phyloP scores from a whole-genome alignment of 495 filamentous ascomycete species.

The Penicillium flavigenum region DNA sequence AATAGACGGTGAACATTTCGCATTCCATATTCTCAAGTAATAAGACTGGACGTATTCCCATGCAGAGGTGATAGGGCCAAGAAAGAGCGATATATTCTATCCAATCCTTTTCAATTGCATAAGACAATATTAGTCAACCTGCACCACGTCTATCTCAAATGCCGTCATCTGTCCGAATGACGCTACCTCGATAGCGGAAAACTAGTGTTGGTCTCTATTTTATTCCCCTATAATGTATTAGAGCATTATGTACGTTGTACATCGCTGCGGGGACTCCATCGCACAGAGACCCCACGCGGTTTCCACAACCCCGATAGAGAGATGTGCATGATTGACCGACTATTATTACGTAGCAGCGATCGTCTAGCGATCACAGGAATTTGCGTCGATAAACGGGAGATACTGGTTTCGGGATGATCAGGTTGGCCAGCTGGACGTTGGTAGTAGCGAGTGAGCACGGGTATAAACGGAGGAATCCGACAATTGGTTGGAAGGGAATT shows the following conservation, averaged over 20 bases:
- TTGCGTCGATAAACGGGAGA: background rate
- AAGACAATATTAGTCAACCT: background rate
- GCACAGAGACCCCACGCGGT: constrained; percentile 20
- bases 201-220: background rate
- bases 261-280: constrained; percentile 17
- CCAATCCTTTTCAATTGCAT: background rate
- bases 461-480: constrained; percentile 9
- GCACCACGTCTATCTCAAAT: background rate
- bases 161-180: background rate
- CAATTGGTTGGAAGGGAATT: constrained; percentile 6
- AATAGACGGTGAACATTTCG: background rate
- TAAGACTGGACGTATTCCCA: background rate
- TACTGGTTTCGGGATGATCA: background rate
- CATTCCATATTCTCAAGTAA: background rate
- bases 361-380: constrained; percentile 5
- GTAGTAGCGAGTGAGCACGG: constrained; percentile 8
- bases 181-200: constrained; percentile 5
- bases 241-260: constrained; percentile 1
- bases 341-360: constrained; percentile 14
- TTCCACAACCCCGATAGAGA: constrained; percentile 22
- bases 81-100: background rate
- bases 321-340: constrained; percentile 19
- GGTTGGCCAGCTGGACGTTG: background rate
- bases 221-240: constrained; percentile 5
- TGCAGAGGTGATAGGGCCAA: background rate